Percentiles rank a stretch among this genome's conserved stretches.
Evolutionary conservation across 495 filamentous ascomycete species (phyloP).

Genomic region (Neurospora discreta): DNA sequence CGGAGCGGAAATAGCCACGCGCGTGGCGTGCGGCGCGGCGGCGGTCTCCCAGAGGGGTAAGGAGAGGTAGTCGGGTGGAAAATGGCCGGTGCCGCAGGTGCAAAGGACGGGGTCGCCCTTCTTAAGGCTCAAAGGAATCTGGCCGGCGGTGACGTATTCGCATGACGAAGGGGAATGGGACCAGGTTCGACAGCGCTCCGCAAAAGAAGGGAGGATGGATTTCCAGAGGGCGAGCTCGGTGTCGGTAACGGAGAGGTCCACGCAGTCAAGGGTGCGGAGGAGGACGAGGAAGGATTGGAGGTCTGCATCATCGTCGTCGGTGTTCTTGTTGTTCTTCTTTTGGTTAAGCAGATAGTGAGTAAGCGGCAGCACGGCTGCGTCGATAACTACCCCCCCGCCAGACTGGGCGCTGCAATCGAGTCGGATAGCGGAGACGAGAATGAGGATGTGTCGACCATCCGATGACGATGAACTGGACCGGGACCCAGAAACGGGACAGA

Average conservation of each 20-base stretch:
- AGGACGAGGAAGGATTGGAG: slow-evolving; percentile 20
- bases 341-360: slow-evolving; percentile 13
- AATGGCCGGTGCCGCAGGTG: slow-evolving; percentile 22
- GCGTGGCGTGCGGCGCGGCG: slow-evolving; percentile 10
- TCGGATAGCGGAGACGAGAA: slow-evolving; percentile 30
- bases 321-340: not conserved
- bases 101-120: slow-evolving; percentile 22
- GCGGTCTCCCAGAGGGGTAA: slow-evolving; percentile 24
- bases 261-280: slow-evolving; percentile 14
- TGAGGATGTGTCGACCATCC: slow-evolving; percentile 21
- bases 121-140: slow-evolving; percentile 18
- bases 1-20: slow-evolving; percentile 26
- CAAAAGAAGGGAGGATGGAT: slow-evolving; percentile 32
- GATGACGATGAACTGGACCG: not conserved
- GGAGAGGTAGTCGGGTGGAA: slow-evolving; percentile 18
- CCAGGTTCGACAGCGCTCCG: slow-evolving; percentile 46
- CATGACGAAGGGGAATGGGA: slow-evolving; percentile 31
- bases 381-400: slow-evolving; percentile 25
- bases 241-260: slow-evolving; percentile 24
- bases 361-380: slow-evolving; percentile 37
- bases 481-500: slow-evolving; percentile 14
- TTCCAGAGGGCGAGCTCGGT: slow-evolving; percentile 43
- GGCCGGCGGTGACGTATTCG: slow-evolving; percentile 30
- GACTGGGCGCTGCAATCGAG: slow-evolving; percentile 30
- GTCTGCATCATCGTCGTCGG: not conserved